These are phyloP conservation scores for Microdochium trichocladiopsis DNA, from an alignment of 2,329 filamentous ascomycete species.

Conservation along the genomic window DNA sequence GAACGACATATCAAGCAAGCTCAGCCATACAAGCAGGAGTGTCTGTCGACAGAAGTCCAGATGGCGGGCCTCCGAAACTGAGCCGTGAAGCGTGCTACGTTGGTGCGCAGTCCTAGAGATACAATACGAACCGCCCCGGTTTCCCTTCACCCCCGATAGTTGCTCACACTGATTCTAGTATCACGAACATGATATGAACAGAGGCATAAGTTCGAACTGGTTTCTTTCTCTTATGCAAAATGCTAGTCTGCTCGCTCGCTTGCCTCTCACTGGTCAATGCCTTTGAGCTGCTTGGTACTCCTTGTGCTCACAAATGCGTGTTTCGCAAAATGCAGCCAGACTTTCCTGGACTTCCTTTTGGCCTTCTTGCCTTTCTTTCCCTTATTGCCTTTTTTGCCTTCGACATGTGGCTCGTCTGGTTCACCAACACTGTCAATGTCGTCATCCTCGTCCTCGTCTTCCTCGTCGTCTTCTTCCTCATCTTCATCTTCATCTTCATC, in stretches of 20 bases:
- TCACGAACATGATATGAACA: too few species aligned
- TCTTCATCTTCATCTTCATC: conserved; percentile 14
- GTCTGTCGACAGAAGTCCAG: too few species aligned
- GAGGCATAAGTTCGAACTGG: too few species aligned
- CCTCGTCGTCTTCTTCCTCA: conserved; percentile 14
- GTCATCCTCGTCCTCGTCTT: conserved; percentile 12
- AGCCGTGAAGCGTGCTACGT: too few species aligned
- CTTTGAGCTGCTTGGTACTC: conserved; percentile 55
- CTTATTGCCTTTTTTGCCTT: conserved; percentile 10
- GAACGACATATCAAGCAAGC: neutral
- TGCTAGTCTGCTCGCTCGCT: neutral
- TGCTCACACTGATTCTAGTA: too few species aligned
- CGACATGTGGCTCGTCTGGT: conserved; percentile 18
- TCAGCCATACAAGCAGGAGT: neutral
- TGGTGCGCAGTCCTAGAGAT: too few species aligned
- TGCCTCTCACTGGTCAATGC: neutral
- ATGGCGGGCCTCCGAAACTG: too few species aligned
- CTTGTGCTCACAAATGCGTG: conserved; percentile 76
- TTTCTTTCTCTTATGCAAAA: neutral
- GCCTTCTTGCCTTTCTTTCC: conserved; percentile 29
- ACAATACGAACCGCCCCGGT: too few species aligned
- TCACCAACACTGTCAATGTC: conserved; percentile 16
- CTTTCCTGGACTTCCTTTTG: conserved; percentile 52
- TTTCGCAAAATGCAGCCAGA: conserved; percentile 71
- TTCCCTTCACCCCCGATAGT: too few species aligned